Conservation (phyloP, 2,329 filamentous ascomycete genomes). For the Paraconiothyrium brasiliense region DNA sequence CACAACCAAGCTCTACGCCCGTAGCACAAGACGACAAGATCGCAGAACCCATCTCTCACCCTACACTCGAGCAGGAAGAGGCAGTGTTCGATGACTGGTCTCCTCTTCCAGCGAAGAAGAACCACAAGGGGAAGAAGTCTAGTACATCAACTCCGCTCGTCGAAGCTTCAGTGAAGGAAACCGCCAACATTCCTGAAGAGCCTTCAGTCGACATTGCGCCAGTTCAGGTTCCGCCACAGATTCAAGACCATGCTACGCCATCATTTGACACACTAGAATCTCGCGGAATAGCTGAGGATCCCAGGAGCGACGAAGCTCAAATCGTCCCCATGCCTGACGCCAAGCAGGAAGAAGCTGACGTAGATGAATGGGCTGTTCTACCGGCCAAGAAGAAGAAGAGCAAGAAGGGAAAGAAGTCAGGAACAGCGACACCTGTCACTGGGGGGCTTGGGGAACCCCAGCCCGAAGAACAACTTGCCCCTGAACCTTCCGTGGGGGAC, state of each 20-base stretch:
- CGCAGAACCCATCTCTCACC: background rate
- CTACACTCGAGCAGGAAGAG: background rate
- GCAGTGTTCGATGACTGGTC: conserved; percentile 15
- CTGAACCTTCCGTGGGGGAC: background rate
- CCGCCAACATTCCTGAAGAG: background rate
- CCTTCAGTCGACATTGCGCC: background rate
- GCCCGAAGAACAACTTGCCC: background rate
- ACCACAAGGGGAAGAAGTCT: conserved; percentile 36
- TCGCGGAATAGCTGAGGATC: background rate
- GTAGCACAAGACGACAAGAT: background rate
- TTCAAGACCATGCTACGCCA: background rate
- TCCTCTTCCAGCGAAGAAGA: conserved; percentile 35
- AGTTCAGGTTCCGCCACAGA: background rate
- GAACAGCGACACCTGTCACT: background rate
- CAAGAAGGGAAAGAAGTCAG: conserved; percentile 27
- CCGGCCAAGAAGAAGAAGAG: conserved; percentile 27
- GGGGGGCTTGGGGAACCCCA: background rate
- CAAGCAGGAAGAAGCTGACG: conserved; percentile 21
- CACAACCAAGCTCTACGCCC: background rate
- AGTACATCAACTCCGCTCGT: conserved; percentile 10
- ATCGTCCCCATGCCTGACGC: conserved; percentile 2
- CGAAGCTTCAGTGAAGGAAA: conserved; percentile 11
- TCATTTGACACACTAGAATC: background rate
- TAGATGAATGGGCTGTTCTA: conserved; percentile 16
- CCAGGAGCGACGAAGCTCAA: background rate